Evolutionary conservation across 2,329 filamentous ascomycete genomes (phyloP).

Genomic region (Aspergillus sp.): DNA sequence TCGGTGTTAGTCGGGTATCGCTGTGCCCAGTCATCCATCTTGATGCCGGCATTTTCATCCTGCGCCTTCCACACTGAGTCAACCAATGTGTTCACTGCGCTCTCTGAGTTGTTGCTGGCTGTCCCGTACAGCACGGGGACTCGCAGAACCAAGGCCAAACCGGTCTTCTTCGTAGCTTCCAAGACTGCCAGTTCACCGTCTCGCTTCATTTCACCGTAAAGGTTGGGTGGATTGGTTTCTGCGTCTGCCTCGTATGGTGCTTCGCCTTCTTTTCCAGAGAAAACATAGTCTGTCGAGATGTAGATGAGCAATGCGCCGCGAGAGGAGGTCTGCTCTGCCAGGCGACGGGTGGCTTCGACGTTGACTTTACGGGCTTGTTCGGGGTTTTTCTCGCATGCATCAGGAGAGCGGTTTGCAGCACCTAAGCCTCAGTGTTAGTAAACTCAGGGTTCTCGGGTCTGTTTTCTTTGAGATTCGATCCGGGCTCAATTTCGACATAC

Average conservation of each 20-base stretch:
- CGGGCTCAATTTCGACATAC: slow-evolving; percentile 42
- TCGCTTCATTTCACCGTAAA: slow-evolving; percentile 67
- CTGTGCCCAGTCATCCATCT: slow-evolving; percentile 79
- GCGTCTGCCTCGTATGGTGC: slow-evolving; percentile 68
- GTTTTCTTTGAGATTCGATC: neutral
- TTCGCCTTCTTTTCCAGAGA: slow-evolving; percentile 68
- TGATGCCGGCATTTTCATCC: slow-evolving; percentile 51
- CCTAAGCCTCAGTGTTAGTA: slow-evolving; percentile 41
- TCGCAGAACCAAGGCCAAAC: slow-evolving; percentile 61
- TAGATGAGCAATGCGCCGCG: slow-evolving; percentile 51
- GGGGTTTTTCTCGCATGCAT: slow-evolving; percentile 74
- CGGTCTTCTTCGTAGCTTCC: slow-evolving; percentile 47
- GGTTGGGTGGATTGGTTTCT: slow-evolving; percentile 61
- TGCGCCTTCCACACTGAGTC: slow-evolving; percentile 68
- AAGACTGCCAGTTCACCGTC: slow-evolving; percentile 65
- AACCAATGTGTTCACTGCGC: slow-evolving; percentile 73
- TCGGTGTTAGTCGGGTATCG: slow-evolving; percentile 84
- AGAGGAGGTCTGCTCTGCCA: slow-evolving; percentile 58
- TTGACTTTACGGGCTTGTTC: slow-evolving; percentile 66
- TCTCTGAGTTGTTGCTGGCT: slow-evolving; percentile 63
- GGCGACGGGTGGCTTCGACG: slow-evolving; percentile 57
- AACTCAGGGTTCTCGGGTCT: neutral
- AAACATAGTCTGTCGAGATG: slow-evolving; percentile 67
- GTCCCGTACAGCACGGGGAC: slow-evolving; percentile 79
- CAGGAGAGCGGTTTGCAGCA: slow-evolving; percentile 80